phyloP scores from a whole-genome alignment of 805 yeast species.

The Crinitomyces ghanaensis region DNA sequence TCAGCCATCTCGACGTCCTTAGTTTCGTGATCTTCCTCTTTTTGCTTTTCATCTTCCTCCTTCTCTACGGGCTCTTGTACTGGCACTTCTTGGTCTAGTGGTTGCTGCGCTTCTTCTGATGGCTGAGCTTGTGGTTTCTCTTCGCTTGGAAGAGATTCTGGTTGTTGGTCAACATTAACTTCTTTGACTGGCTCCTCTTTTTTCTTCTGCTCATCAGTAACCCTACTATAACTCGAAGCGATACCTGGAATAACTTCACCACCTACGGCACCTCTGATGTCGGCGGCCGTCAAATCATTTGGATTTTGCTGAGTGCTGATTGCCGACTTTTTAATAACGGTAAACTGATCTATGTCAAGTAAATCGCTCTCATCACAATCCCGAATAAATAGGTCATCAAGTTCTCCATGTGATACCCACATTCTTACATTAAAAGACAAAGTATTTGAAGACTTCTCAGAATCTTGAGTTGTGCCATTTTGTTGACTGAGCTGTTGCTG shows the following conservation, averaged over 20 bases:
- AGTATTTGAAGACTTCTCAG: no score
- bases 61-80: neutral
- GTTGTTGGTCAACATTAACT: conserved; percentile 4
- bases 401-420: no score
- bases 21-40: conserved; percentile 2
- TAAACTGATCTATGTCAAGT: conserved; percentile 33
- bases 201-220: conserved; percentile 19
- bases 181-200: conserved; percentile 8
- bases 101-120: conserved; percentile 1
- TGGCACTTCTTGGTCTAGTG: conserved; percentile 2
- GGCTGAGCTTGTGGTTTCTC: neutral
- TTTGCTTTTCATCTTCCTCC: conserved; percentile 1
- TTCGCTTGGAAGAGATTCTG: conserved; percentile 4
- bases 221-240: conserved; percentile 6
- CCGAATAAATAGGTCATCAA: conserved; percentile 15
- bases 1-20: neutral
- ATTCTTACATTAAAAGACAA: conserved; percentile 26
- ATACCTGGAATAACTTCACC: conserved; percentile 38
- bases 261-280: conserved; percentile 46
- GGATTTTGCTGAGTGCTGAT: conserved; percentile 9
- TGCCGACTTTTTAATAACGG: no score
- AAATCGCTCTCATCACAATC: conserved; percentile 35
- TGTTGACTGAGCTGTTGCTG: no score
- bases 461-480: no score
- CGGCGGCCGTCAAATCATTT: conserved; percentile 32